Percentiles rank a stretch among this genome's conserved stretches.
These are phyloP conservation scores for Coleophoma eucalyptorum DNA, from an alignment of 2,329 filamentous ascomycete species.

Conservation along the genomic window DNA sequence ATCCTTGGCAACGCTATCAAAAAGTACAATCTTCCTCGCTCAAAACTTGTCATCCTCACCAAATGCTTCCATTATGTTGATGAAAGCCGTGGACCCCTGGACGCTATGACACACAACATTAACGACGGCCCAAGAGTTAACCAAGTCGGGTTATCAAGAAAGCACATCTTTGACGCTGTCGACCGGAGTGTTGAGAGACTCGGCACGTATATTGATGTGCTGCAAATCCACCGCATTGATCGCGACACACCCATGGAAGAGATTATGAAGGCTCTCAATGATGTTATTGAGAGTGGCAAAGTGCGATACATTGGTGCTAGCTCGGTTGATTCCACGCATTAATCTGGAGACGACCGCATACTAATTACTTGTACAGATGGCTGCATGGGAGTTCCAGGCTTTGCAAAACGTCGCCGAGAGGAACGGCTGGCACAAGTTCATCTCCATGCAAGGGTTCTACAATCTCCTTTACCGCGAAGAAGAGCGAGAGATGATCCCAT, in stretches of 20 bases:
- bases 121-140: slow-evolving; percentile 40
- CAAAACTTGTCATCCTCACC: slow-evolving; percentile 59
- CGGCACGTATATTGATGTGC: slow-evolving; percentile 42
- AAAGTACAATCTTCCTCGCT: slow-evolving; percentile 59
- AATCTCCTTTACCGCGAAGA: slow-evolving; percentile 60
- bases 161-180: slow-evolving; percentile 61
- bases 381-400: slow-evolving; percentile 44
- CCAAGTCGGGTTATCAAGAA: slow-evolving; percentile 50
- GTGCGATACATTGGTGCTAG: slow-evolving; percentile 48
- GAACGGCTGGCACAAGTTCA: slow-evolving; percentile 56
- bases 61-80: slow-evolving; percentile 52
- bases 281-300: slow-evolving; percentile 51
- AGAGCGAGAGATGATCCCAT: slow-evolving; percentile 32
- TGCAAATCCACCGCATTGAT: slow-evolving; percentile 57
- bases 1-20: slow-evolving; percentile 64
- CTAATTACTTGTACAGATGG: slow-evolving; percentile 40
- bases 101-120: slow-evolving; percentile 5
- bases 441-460: slow-evolving; percentile 58
- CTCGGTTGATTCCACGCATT: slow-evolving; percentile 25
- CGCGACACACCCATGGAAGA: slow-evolving; percentile 44
- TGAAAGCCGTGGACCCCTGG: slow-evolving; percentile 20
- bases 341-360: neutral
- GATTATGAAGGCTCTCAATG: slow-evolving; percentile 55
- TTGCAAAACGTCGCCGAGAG: slow-evolving; percentile 54
- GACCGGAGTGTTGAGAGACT: slow-evolving; percentile 49